Conservation (phyloP, 495 filamentous ascomycete genomes). For the Cudoniella acicularis region DNA sequence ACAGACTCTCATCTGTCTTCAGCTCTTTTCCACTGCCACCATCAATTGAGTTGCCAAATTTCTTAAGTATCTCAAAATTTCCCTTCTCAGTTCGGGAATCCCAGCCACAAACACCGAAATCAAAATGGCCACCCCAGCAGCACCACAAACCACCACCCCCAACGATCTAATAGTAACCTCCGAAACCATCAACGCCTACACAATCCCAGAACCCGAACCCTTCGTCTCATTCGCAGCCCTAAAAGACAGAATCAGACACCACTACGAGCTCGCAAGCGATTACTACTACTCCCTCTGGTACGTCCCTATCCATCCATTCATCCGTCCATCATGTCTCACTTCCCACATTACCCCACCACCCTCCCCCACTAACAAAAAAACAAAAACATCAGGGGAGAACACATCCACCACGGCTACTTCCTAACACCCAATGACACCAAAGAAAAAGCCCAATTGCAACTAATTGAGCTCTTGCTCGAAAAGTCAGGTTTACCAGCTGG, state of each 20-base stretch:
- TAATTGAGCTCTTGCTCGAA: conserved; percentile 47
- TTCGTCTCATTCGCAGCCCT: conserved; percentile 49
- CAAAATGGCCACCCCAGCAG: not conserved
- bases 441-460: conserved; percentile 47
- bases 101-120: not conserved
- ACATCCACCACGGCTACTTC: conserved; percentile 58
- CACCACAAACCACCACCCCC: not conserved
- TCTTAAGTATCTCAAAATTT: not conserved
- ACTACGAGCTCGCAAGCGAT: conserved; percentile 56
- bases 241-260: conserved; percentile 54
- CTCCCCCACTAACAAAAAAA: not conserved
- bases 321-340: not conserved
- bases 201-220: conserved; percentile 44
- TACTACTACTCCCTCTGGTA: conserved; percentile 52
- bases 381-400: conserved; percentile 47
- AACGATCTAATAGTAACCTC: not conserved
- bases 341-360: not conserved
- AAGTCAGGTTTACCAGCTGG: conserved; percentile 33
- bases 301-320: not conserved
- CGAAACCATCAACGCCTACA: conserved; percentile 40
- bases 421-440: conserved; percentile 41
- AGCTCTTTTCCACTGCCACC: not conserved
- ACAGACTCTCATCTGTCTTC: not conserved
- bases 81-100: not conserved
- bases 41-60: not conserved